Percentiles rank a stretch among this genome's conserved stretches.
These are phyloP conservation scores for Solanum dulcamara DNA, from an alignment of 257 asterid species.

Conservation along the genomic window DNA sequence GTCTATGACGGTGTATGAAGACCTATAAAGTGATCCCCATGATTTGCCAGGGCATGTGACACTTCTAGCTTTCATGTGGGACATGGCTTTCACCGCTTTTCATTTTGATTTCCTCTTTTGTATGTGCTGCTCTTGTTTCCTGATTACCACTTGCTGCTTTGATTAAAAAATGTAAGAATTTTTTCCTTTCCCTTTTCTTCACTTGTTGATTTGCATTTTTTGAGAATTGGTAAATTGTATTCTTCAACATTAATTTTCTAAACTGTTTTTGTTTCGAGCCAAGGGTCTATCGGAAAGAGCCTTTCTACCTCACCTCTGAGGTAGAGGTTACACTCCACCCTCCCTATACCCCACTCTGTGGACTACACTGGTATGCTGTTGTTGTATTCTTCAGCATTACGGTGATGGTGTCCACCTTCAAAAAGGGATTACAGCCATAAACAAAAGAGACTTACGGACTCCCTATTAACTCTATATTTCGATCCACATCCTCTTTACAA, in stretches of 20 bases:
- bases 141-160: not conserved
- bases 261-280: not conserved
- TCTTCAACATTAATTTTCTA: not conserved
- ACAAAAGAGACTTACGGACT: not conserved
- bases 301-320: not conserved
- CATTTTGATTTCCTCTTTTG: not conserved
- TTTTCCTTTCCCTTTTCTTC: not conserved
- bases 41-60: not conserved
- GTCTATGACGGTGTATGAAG: not conserved
- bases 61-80: not conserved
- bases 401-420: not conserved
- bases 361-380: not conserved
- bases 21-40: not conserved
- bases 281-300: not conserved
- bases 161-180: not conserved
- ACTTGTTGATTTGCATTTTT: not conserved
- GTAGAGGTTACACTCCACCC: not conserved
- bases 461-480: not conserved
- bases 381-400: not conserved
- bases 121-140: not conserved
- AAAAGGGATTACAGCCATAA: not conserved
- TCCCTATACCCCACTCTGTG: not conserved
- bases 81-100: not conserved
- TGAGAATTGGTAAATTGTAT: not conserved
- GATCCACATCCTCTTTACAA: not conserved